A percentile compares a stretch with the other conserved stretches of the same genome.
These are phyloP conservation scores for Penicillium brasilianum DNA, from an alignment of 2,329 filamentous ascomycete species.

Conservation along the genomic window DNA sequence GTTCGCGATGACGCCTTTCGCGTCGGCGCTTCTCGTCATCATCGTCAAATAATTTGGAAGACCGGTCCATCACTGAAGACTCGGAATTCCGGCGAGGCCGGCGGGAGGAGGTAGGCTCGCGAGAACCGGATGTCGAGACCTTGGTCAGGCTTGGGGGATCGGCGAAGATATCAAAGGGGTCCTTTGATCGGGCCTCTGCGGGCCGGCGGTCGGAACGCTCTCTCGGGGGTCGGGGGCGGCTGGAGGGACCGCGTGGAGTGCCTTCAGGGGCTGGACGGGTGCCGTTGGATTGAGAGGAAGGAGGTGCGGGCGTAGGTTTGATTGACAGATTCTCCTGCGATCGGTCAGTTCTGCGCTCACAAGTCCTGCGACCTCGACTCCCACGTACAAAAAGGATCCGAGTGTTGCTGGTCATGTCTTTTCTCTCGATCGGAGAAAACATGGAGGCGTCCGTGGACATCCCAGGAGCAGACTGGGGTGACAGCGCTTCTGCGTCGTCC, in stretches of 20 bases:
- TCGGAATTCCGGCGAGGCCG: constrained; percentile 66
- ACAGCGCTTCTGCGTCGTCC: constrained; percentile 51
- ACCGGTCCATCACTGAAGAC: constrained; percentile 62
- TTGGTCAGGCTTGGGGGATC: constrained; percentile 45
- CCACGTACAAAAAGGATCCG: constrained; percentile 65
- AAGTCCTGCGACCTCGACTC: constrained; percentile 1
- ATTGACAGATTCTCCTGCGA: constrained; percentile 47
- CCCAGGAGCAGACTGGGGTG: constrained; percentile 43
- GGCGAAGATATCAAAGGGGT: constrained; percentile 56
- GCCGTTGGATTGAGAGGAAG: constrained; percentile 42
- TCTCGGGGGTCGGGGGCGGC: constrained; percentile 35
- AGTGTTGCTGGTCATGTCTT: constrained; percentile 54
- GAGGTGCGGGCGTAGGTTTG: constrained; percentile 28
- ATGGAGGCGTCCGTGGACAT: constrained; percentile 31
- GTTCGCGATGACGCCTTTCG: constrained; percentile 56
- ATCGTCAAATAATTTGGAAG: constrained; percentile 54
- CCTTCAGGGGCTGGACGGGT: constrained; percentile 43
- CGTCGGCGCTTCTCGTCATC: constrained; percentile 57
- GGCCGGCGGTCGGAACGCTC: constrained; percentile 32
- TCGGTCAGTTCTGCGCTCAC: constrained; percentile 11
- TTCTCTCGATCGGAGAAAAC: constrained; percentile 41
- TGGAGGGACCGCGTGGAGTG: constrained; percentile 31
- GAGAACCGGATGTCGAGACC: constrained; percentile 9
- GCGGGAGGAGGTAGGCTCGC: constrained; percentile 36
- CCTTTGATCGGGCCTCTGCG: constrained; percentile 30